Conservation (phyloP, 1,284 basidiomycete species). For the Pascua sp. region DNA sequence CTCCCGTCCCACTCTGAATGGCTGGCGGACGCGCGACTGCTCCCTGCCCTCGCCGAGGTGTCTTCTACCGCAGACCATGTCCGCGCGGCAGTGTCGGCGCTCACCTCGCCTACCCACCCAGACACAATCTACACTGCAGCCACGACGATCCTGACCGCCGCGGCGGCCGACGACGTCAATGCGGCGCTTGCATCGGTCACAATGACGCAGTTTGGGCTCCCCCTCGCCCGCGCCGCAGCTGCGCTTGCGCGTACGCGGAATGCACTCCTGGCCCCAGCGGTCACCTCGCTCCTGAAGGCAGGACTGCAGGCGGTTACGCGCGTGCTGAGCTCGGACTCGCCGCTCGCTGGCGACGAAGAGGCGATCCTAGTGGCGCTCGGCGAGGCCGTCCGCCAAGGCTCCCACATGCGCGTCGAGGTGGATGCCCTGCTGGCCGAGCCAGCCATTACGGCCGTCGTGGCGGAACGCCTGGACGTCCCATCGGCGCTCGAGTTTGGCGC, state of each 20-base stretch:
- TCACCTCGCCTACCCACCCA: background rate
- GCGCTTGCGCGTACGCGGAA: background rate
- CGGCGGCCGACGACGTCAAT: conserved; percentile 2
- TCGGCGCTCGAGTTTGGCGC: conserved; percentile 55
- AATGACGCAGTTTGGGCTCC: background rate
- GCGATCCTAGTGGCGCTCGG: conserved; percentile 6
- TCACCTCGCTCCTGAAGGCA: conserved; percentile 19
- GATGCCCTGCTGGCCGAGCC: conserved; percentile 70
- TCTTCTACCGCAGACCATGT: background rate
- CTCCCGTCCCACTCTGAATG: conserved; percentile 7
- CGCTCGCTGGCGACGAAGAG: conserved; percentile 15
- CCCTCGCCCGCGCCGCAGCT: conserved; percentile 6
- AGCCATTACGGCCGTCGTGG: conserved; percentile 63
- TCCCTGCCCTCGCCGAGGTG: conserved; percentile 16
- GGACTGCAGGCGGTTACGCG: conserved; percentile 26
- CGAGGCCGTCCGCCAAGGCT: conserved; percentile 1
- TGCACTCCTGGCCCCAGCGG: conserved; percentile 3
- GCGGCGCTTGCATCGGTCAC: background rate
- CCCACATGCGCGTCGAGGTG: conserved; percentile 34
- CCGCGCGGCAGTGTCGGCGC: conserved; percentile 9
- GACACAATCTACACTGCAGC: conserved; percentile 10
- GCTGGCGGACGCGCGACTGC: conserved; percentile 17
- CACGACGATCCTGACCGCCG: background rate
- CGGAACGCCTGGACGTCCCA: conserved; percentile 56
- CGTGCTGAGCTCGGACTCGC: conserved; percentile 17